These are phyloP conservation scores for Neofusicoccum sp. DNA, from an alignment of 2,329 filamentous ascomycete genomes.

Conservation along the genomic window DNA sequence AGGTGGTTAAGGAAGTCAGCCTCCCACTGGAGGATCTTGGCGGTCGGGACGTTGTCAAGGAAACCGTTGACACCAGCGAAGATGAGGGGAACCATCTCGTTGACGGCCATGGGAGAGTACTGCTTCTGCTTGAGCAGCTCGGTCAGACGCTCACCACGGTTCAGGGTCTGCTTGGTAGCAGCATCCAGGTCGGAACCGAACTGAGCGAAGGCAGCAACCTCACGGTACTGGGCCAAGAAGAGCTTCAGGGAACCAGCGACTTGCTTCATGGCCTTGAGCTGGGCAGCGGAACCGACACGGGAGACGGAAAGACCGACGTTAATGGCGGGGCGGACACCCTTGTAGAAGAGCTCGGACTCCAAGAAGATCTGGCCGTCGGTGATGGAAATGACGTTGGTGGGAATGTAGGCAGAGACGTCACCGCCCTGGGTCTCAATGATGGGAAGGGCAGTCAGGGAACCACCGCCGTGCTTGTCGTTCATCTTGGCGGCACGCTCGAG, in stretches of 20 bases:
- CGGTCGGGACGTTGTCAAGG: conserved; percentile 85
- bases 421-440: conserved; percentile 99
- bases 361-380: conserved; percentile 99
- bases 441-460: conserved; percentile 95
- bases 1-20: conserved; percentile 90
- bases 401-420: conserved; percentile 99
- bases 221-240: conserved; percentile 99
- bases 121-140: conserved; percentile 99
- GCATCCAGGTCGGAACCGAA: conserved; percentile 99
- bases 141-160: conserved; percentile 96
- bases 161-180: conserved; percentile 97
- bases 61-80: conserved; percentile 98
- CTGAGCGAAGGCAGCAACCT: conserved; percentile 98
- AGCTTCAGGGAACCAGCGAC: conserved; percentile 99
- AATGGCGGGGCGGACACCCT: conserved; percentile 99
- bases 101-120: conserved; percentile 97
- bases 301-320: conserved; percentile 99
- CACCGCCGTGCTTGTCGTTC: conserved; percentile 91
- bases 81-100: conserved; percentile 99
- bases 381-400: conserved; percentile 99
- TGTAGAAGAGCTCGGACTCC: conserved; percentile 99
- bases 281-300: conserved; percentile 98
- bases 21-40: conserved; percentile 93
- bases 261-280: conserved; percentile 99
- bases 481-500: conserved; percentile 99